Evolutionary conservation across 345 rosid genomes (phyloP), one percentile per base, ranked within the genome.

Genomic region (Euclidium syriacum): DNA sequence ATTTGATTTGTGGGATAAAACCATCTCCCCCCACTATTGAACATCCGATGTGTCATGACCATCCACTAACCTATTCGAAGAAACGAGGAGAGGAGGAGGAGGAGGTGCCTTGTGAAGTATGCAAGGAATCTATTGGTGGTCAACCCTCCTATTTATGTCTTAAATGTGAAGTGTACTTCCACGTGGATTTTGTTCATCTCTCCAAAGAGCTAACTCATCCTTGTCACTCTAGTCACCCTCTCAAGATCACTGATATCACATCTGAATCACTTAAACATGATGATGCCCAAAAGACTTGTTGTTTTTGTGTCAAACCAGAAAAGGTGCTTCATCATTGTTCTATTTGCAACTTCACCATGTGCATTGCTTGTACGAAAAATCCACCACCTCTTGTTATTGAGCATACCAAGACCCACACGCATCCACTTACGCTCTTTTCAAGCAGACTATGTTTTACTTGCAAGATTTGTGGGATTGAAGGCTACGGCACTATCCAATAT

Each of bases 41-140:
- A 12, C 26, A 58, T 58, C 24, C 50, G 2, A 3, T 10, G 38
- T 40, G 38, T 25, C 63, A 39, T 41, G 26, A 41, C 18, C 51
- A 58, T 29, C 17, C 63, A 58, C 63, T 58, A 1, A 38, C 26
- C 17, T 58, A 16, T 12, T 16, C 7, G 50, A 40, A 58, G 63
- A 26, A 40, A 18, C 7, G 7, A 41, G n/a, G n/a, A n/a, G 3
- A 29, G 3, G 33, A 29, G 8, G 16, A 26, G 0, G 18, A 40
- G 3, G 9, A 36, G 43, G 19, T 1, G 6, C 36, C 11, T 26
- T 58, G 63, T 18, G 36, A 39, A 18, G 10, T 58, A 12, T 58
- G 51, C 39, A 58, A 58, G 51, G 25, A 41, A 1, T 26, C 39
- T 27, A 58, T 42, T 2, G 12, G 3, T 12, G 51, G 27, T 6